Conservation (phyloP, 345 rosid genomes). For the Ailanthus altissimus region DNA sequence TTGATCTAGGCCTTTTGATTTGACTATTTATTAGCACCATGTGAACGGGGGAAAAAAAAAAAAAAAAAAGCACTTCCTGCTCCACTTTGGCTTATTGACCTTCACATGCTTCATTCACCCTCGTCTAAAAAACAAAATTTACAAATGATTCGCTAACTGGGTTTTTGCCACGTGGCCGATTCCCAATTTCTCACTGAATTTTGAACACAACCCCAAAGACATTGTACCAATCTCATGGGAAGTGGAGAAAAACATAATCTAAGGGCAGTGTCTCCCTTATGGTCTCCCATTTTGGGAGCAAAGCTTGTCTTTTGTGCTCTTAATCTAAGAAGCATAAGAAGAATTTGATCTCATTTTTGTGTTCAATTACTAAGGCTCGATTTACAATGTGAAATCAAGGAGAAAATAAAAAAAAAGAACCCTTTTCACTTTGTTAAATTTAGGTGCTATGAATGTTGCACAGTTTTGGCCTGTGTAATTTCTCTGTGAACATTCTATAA, state of each 20-base stretch:
- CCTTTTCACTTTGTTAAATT: background rate
- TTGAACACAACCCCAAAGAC: constrained; percentile 9
- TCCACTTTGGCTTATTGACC: constrained; percentile 14
- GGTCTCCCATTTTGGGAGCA: constrained; percentile 55
- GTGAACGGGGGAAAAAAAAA: background rate
- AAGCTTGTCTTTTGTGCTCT: constrained; percentile 31
- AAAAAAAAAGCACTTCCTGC: background rate
- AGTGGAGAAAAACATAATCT: constrained; percentile 25
- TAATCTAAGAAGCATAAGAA: constrained; percentile 6
- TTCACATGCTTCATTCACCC: constrained; percentile 26
- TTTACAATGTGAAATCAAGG: constrained; percentile 33
- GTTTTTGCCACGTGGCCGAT: constrained; percentile 32
- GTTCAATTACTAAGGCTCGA: constrained; percentile 23
- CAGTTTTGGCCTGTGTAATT: background rate
- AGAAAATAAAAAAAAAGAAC: constrained; percentile 1
- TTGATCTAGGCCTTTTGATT: constrained; percentile 17
- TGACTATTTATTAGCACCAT: constrained; percentile 27
- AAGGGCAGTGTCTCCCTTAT: constrained; percentile 30
- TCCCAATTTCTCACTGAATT: constrained; percentile 9
- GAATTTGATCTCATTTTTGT: constrained; percentile 21
- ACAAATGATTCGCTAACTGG: constrained; percentile 20
- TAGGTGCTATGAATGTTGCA: constrained; percentile 35
- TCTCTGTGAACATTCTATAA: background rate
- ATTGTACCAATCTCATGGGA: constrained; percentile 21
- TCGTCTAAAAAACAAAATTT: constrained; percentile 9